Conservation (phyloP, 176 grass and related monocot species). For the Alloteropsis semialata region DNA sequence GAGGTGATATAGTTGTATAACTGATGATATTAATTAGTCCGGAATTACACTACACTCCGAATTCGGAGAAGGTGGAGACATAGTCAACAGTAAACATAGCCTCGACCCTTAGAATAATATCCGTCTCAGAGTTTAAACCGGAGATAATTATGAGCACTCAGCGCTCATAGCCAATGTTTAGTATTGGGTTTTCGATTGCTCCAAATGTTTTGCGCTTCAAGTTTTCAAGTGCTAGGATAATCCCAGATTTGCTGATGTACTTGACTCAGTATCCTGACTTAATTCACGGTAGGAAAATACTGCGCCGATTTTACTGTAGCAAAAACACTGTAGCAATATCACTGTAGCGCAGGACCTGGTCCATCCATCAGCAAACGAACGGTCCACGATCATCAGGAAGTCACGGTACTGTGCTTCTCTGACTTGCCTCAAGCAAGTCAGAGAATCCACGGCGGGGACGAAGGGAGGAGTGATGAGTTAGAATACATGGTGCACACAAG, state of each 20-base stretch:
- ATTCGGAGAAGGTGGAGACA: neutral
- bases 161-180: neutral
- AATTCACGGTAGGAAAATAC: no score
- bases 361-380: no score
- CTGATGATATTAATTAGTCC: neutral
- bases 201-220: neutral
- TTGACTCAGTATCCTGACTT: no score
- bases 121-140: neutral
- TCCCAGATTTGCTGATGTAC: neutral
- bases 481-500: neutral
- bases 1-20: neutral
- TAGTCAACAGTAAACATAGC: neutral
- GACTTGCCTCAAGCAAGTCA: no score
- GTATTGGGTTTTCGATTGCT: neutral
- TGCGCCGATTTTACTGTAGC: no score
- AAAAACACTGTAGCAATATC: no score
- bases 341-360: no score
- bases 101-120: neutral
- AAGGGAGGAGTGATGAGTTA: neutral
- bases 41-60: neutral
- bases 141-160: neutral
- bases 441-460: no score
- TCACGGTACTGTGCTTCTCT: no score
- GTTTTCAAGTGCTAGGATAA: neutral
- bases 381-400: no score